Conservation (phyloP, 2,329 filamentous ascomycete species). For the Teratosphaeriaceae sp. region DNA sequence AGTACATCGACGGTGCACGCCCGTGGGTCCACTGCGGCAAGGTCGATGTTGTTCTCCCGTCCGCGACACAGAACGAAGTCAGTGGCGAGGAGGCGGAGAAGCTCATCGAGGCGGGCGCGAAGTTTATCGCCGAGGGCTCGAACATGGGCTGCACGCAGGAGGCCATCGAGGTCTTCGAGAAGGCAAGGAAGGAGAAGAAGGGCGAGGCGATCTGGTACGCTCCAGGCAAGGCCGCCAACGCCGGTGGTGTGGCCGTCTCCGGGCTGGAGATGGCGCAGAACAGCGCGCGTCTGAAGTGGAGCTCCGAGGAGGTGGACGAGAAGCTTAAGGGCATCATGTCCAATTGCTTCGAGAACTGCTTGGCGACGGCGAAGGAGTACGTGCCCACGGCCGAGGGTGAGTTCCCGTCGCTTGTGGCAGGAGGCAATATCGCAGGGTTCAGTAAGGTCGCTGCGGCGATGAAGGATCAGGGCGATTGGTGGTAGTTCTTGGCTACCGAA, state of each 20-base stretch:
- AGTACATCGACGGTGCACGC: constrained; percentile 78
- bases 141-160: constrained; percentile 99
- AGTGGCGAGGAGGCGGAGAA: constrained; percentile 81
- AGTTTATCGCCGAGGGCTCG: constrained; percentile 90
- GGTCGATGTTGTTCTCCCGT: constrained; percentile 87
- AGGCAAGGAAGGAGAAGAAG: constrained; percentile 61
- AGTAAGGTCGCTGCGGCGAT: constrained; percentile 93
- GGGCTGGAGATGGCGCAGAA: constrained; percentile 99
- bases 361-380: constrained; percentile 85
- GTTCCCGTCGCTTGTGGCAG: constrained; percentile 83
- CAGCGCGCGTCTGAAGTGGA: constrained; percentile 79
- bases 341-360: constrained; percentile 80
- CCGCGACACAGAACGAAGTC: constrained; percentile 96
- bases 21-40: constrained; percentile 88
- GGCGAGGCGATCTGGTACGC: constrained; percentile 85
- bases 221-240: constrained; percentile 82
- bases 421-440: constrained; percentile 96
- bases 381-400: constrained; percentile 71
- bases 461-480: constrained; percentile 97
- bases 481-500: constrained; percentile 24
- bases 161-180: constrained; percentile 90
- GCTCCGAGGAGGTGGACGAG: constrained; percentile 78
- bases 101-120: constrained; percentile 67
- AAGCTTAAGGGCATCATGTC: constrained; percentile 95
- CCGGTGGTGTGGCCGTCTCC: constrained; percentile 93